These are phyloP conservation scores for Evernia prunastri DNA, from an alignment of 495 filamentous ascomycete species.

Conservation along the genomic window DNA sequence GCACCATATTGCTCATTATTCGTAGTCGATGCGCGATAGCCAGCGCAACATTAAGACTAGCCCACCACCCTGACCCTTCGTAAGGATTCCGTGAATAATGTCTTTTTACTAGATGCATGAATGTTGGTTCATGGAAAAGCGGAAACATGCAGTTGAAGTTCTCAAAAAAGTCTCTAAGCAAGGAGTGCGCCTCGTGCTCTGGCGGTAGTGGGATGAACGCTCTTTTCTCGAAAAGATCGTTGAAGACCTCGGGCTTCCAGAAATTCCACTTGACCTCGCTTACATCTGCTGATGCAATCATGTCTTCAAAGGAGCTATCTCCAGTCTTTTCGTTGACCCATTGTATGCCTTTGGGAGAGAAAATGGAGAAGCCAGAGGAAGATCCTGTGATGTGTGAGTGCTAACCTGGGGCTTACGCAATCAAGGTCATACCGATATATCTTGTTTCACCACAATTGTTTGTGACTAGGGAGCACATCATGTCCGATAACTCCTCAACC, in stretches of 20 bases:
- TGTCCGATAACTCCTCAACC: constrained; percentile 87
- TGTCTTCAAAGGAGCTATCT: constrained; percentile 87
- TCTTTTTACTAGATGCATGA: constrained; percentile 90
- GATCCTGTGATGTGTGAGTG: constrained; percentile 55
- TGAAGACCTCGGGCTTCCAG: constrained; percentile 94
- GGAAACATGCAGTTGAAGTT: constrained; percentile 99
- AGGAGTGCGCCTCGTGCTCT: constrained; percentile 70
- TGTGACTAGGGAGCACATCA: constrained; percentile 99
- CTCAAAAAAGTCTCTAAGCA: constrained; percentile 90
- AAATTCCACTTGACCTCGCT: constrained; percentile 92
- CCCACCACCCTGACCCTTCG: constrained; percentile 96
- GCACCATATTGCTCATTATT: constrained; percentile 90
- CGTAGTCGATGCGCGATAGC: constrained; percentile 87
- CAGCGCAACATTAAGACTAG: constrained; percentile 86
- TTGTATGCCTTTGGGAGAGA: constrained; percentile 94
- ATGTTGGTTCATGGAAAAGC: constrained; percentile 93
- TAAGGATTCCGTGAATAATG: constrained; percentile 93
- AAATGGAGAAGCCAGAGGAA: constrained; percentile 96
- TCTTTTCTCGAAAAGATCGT: constrained; percentile 83
- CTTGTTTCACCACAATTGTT: constrained; percentile 93
- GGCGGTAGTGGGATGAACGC: constrained; percentile 76
- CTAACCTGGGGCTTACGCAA: constrained; percentile 6
- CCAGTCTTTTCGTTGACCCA: constrained; percentile 99
- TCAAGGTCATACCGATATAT: constrained; percentile 70
- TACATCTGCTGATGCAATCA: constrained; percentile 77